These are phyloP conservation scores for Misopates orontium DNA, from an alignment of 257 asterid genomes.

Conservation along the genomic window DNA sequence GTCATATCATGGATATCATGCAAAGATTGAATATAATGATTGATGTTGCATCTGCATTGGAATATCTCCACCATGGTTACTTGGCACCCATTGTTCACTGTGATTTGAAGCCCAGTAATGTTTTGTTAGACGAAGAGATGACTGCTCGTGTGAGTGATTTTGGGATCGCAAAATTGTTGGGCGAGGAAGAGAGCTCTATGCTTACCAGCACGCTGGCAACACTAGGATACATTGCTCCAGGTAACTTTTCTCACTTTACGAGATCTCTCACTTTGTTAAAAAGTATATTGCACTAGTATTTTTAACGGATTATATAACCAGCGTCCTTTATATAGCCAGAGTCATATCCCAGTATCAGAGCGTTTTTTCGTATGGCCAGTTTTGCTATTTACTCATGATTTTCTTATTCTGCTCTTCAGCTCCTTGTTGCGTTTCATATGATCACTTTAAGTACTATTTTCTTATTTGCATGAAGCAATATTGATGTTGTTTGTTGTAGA, in stretches of 20 bases:
- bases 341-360: too few relatives aligned
- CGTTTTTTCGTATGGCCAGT: too few relatives aligned
- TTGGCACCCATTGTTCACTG: slow-evolving; percentile 1
- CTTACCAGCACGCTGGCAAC: slow-evolving; percentile 4
- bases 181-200: slow-evolving; percentile 6
- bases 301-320: too few relatives aligned
- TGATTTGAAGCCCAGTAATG: slow-evolving; percentile 19
- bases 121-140: slow-evolving; percentile 16
- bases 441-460: background rate
- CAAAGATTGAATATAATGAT: slow-evolving; percentile 11
- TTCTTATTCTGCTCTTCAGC: too few relatives aligned
- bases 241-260: background rate
- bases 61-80: slow-evolving; percentile 16
- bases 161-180: slow-evolving; percentile 8
- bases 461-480: background rate
- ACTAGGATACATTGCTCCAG: slow-evolving; percentile 15
- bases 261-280: too few relatives aligned
- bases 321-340: too few relatives aligned
- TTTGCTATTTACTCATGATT: too few relatives aligned
- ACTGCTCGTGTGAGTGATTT: slow-evolving; percentile 1
- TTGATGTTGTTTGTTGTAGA: slow-evolving; percentile 1
- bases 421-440: too few relatives aligned
- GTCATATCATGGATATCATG: background rate
- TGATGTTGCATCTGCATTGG: slow-evolving; percentile 18
- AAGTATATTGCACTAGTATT: too few relatives aligned